Evolutionary conservation across 2,329 filamentous ascomycete species (phyloP).

Genomic region (Keithomyces neogunnii): DNA sequence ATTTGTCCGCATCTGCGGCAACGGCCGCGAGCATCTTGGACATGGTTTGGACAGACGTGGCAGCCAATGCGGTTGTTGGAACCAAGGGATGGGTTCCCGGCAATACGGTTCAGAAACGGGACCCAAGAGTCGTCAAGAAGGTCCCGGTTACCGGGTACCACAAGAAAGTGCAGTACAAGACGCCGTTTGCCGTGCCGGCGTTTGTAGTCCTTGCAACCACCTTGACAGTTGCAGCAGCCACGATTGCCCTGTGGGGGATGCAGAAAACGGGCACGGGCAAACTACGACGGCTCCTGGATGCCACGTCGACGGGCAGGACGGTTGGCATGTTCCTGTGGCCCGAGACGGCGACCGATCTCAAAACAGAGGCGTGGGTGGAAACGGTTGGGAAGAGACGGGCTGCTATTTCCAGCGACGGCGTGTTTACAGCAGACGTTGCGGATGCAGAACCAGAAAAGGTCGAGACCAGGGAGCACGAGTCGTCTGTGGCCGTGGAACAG

Average conservation of each 20-base stretch:
- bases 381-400: not conserved
- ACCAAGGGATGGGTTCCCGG: slow-evolving; percentile 13
- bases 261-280: not conserved
- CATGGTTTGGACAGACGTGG: slow-evolving; percentile 35
- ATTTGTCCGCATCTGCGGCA: slow-evolving; percentile 18
- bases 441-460: too few relatives aligned
- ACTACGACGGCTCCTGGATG: not conserved
- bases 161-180: slow-evolving; percentile 19
- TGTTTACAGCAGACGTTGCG: not conserved
- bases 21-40: slow-evolving; percentile 28
- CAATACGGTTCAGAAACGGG: not conserved
- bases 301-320: not conserved
- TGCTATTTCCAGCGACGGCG: not conserved
- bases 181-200: slow-evolving; percentile 24
- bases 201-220: slow-evolving; percentile 11
- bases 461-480: too few relatives aligned
- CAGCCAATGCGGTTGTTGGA: slow-evolving; percentile 32
- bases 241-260: not conserved
- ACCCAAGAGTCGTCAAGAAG: not conserved
- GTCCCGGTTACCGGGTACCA: not conserved
- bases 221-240: not conserved
- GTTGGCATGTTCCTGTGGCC: not conserved
- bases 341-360: not conserved
- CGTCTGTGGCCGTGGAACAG: too few relatives aligned
- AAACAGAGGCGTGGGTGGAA: not conserved